phyloP scores from a whole-genome alignment of 352 stramenopile species.

The Phytophthora pistaciae region DNA sequence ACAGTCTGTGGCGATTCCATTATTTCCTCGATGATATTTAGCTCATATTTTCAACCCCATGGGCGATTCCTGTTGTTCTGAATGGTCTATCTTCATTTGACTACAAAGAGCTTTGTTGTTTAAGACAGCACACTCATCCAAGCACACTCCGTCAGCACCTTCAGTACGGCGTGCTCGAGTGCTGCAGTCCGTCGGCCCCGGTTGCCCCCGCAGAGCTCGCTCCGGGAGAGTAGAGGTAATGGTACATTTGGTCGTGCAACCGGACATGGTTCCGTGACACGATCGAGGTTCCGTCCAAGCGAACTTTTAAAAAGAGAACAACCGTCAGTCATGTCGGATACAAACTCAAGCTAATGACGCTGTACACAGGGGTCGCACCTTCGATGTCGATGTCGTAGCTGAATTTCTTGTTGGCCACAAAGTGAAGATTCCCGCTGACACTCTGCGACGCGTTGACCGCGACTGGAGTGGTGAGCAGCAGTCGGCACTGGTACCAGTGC shows the following conservation, averaged over 20 bases:
- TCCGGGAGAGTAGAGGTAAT: conserved; percentile 85
- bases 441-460: conserved; percentile 92
- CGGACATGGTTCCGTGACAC: conserved; percentile 86
- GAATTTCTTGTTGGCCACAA: conserved; percentile 96
- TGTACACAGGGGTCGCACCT: conserved; percentile 35
- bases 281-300: conserved; percentile 90
- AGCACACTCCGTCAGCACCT: background rate
- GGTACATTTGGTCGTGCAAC: conserved; percentile 96
- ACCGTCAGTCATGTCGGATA: background rate
- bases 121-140: background rate
- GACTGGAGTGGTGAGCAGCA: conserved; percentile 92
- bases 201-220: conserved; percentile 18
- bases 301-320: conserved; percentile 56
- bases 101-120: conserved; percentile 7
- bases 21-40: conserved; percentile 34
- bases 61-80: conserved; percentile 10
- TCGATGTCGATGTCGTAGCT: conserved; percentile 96
- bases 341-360: background rate
- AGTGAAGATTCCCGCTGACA: conserved; percentile 90
- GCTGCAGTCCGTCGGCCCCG: conserved; percentile 21
- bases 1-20: background rate
- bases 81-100: conserved; percentile 7
- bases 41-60: conserved; percentile 29
- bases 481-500: conserved; percentile 95
- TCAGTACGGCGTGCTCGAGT: conserved; percentile 29